These are phyloP conservation scores for Backusella parvicylindrica DNA, from an alignment of 192 early-diverging fungal species.

Conservation along the genomic window DNA sequence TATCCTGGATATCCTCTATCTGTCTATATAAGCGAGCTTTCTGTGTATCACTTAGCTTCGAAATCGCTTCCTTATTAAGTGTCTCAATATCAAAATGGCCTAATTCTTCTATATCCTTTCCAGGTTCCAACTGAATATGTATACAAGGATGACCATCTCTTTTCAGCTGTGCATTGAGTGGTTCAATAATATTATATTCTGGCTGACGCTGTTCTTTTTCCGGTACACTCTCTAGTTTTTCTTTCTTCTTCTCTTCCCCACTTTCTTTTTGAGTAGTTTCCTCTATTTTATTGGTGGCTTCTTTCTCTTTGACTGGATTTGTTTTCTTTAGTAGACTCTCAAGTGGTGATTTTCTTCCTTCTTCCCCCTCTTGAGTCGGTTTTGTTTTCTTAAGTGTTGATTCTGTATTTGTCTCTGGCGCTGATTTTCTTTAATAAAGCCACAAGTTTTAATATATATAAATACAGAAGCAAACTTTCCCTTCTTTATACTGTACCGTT, in stretches of 20 bases:
- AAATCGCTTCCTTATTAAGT: neutral
- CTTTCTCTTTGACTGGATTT: neutral
- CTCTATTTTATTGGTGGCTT: neutral
- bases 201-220: neutral
- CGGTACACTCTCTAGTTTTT: neutral
- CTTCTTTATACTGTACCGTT: neutral
- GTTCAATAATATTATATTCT: neutral
- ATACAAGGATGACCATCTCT: neutral
- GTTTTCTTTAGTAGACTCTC: too few relatives aligned
- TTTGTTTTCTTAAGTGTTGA: neutral
- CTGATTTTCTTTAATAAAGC: neutral
- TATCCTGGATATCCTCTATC: constrained; percentile 9
- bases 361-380: neutral
- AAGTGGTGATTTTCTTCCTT: neutral
- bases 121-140: neutral
- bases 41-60: neutral
- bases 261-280: neutral
- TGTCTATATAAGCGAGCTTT: neutral
- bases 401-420: neutral
- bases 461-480: neutral
- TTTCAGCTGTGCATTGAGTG: neutral
- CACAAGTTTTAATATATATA: neutral
- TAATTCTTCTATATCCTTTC: neutral
- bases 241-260: neutral
- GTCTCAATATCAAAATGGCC: neutral